Base-by-base conservation (phyloP, 1,284 basidiomycete species). In the Fomitopsis pinicola region DNA sequence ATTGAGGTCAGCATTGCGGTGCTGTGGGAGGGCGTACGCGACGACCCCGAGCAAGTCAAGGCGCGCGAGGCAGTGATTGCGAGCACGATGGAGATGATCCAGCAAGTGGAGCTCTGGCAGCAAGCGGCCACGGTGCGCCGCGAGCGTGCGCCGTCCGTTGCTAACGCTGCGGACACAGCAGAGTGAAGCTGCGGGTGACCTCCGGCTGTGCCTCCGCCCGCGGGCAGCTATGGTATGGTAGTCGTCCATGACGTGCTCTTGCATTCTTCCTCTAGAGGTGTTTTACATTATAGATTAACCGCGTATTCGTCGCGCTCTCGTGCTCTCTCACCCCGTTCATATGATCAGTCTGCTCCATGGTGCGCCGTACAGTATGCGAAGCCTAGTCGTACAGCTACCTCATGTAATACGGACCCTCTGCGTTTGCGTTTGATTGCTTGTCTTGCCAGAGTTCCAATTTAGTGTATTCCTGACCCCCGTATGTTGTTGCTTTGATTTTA, bases 1-100 rank as follows among this genome's bases (percentile, higher is more conserved):
- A 72, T 86, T 55, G 85, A 87, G 71, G 83, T 85, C 63, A 82
- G 78, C 65, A 69, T 87, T 60, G 78, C 83, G 10, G 80, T 86
- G 15, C 77, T 87, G 6, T 87, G 85, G 84, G 84, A 86, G 69
- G 78, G 77, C 22, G 70, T 75, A 5, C 75, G 74, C 53, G 82
- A 85, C 62, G 78, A 79, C 68, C 78, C 79, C 15, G 68, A 71
- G 33, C 82, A 85, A 67, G 68, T 77, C 26, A 69, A 63, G 55
- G 75, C 75, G 14, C 78, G 82, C 35, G 66, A 70, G n/a, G 72
- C 77, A 35, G 72, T 81, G 35, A 71, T 82, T 58, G 69, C 75
- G 22, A 68, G 72, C 10, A 73, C 79, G 44, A 60, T 69, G 2
- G 71, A 72, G 36, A 74, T 85, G 57, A 69, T 80, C 4, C 61